Base-by-base conservation (phyloP, 2,329 filamentous ascomycete species). In the Polychaeton citri region DNA sequence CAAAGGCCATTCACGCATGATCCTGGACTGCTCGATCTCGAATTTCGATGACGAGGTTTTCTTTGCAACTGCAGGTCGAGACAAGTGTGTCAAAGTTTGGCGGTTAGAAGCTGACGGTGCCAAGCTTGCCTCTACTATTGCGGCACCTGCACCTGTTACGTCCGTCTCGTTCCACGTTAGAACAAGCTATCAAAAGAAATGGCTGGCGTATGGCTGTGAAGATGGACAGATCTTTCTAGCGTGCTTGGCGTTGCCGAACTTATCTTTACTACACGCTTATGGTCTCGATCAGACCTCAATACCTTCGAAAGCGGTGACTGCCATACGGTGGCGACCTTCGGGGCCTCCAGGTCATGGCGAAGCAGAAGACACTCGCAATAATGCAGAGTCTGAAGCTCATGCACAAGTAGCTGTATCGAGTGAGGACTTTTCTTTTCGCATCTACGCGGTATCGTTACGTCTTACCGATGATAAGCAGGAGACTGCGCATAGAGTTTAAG, bases 1-100 rank as follows among this genome's bases (percentile, higher is more conserved):
- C 2, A 95, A 93, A 60, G 88, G 83, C 0, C 90, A 98, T 57
- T 71, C 81, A 3, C 70, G 90, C 40, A 96, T 98, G 86, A 87
- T 98, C 32, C 68, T 96, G 10, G 85, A 86, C 53, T 81, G 77
- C 1, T 75, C 82, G 2, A 98, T 90, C 88, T 78, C 80, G 1
- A 79, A 80, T 1, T 28, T 46, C 0, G 39, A 52, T 5, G 45
- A 51, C 2, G 51, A 52, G 6, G 52, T 55, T 6, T 57, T 70
- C 19, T 98, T 98, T 58, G 81, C 81, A 9, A 98, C 90, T 0
- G 88, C 87, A 1, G 85, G 87, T 3, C 71, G 90, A 48, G 90
- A 98, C 59, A 96, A 92, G 62, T 71, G 69, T 18, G 77, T 93
- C 34, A 76, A 72, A 45, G 53, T 77, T 21, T 79, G 74, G 74